Evolutionary conservation across 108 stramenopile genomes (phyloP).

Genomic region (Conticribra weissflogii): DNA sequence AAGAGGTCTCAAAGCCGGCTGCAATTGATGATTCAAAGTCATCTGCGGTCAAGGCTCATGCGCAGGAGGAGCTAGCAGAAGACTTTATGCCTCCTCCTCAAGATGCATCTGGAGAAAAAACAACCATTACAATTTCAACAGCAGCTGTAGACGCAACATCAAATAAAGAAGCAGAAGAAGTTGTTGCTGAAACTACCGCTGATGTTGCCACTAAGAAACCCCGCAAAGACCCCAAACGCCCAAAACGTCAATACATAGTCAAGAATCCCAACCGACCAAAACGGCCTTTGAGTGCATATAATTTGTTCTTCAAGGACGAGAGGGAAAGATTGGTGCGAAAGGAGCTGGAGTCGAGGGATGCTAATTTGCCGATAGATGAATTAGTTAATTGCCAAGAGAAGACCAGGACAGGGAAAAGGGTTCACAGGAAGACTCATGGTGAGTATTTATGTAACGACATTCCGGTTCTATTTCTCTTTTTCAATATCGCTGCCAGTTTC

Average conservation of each 20-base stretch:
- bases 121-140: no score
- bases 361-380: slow-evolving; percentile 11
- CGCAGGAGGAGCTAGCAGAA: no score
- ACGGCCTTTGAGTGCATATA: slow-evolving; percentile 24
- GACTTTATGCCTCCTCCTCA: no score
- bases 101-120: no score
- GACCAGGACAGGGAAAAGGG: slow-evolving; percentile 26
- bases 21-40: no score
- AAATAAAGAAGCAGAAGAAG: background rate
- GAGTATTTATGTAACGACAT: background rate
- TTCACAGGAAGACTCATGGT: slow-evolving; percentile 33
- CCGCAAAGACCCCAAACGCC: background rate
- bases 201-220: background rate
- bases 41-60: no score
- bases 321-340: slow-evolving; percentile 27
- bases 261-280: slow-evolving; percentile 27
- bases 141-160: no score
- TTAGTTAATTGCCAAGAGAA: slow-evolving; percentile 7
- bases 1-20: no score
- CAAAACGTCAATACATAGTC: slow-evolving; percentile 19
- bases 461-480: background rate
- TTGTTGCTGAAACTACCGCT: background rate
- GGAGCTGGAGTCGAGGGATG: slow-evolving; percentile 14
- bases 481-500: background rate
- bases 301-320: slow-evolving; percentile 30